Percentiles rank a stretch among this genome's conserved stretches.
Conservation (phyloP, 495 filamentous ascomycete genomes). For the Penicillium steckii region DNA sequence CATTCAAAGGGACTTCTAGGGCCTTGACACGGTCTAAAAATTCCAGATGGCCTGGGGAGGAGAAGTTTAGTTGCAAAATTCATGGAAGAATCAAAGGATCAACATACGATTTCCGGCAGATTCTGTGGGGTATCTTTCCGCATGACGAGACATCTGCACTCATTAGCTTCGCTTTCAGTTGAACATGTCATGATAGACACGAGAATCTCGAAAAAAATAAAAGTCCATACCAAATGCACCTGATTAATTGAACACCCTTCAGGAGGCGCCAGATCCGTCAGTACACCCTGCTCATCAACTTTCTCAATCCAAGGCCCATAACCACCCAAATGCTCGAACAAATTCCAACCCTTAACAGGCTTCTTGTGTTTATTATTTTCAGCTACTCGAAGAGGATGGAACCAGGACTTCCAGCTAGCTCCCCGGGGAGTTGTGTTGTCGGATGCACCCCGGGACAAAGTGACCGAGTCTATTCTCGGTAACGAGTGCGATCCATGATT, state of each 20-base stretch:
- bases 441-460: neutral
- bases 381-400: conserved; percentile 1
- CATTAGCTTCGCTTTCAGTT: neutral
- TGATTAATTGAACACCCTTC: conserved; percentile 52
- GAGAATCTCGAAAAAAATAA: neutral
- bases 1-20: conserved; percentile 41
- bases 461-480: neutral
- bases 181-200: too few species aligned
- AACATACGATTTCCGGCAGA: conserved; percentile 51
- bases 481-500: neutral
- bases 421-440: conserved; percentile 8
- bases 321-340: conserved; percentile 57
- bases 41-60: conserved; percentile 46
- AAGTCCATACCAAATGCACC: conserved; percentile 54
- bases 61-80: neutral
- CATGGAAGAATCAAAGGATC: neutral
- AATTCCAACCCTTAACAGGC: conserved; percentile 42
- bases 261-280: conserved; percentile 41
- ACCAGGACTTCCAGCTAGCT: conserved; percentile 27
- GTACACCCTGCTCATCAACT: conserved; percentile 35
- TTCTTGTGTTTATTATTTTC: neutral
- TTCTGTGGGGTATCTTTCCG: conserved; percentile 56
- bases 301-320: conserved; percentile 62
- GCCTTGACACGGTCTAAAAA: conserved; percentile 45
- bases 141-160: conserved; percentile 58